Percentiles rank a stretch among this genome's conserved stretches.
These are phyloP conservation scores for Diplodia mutila DNA, from an alignment of 2,329 filamentous ascomycete genomes.

Conservation along the genomic window DNA sequence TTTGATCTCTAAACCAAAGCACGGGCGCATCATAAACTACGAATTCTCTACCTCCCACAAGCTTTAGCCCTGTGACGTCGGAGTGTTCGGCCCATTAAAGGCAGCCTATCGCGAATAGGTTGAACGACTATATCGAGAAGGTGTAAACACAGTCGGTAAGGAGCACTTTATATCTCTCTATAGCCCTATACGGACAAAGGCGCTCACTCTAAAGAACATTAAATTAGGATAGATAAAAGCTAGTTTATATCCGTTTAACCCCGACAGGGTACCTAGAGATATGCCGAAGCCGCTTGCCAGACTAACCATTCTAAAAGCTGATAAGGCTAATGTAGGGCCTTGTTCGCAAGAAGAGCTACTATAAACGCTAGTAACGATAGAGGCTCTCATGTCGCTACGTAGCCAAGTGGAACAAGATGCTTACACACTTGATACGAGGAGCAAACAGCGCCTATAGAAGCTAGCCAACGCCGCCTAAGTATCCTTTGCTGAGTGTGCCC, in stretches of 20 bases:
- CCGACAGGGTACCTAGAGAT: slow-evolving; percentile 37
- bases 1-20: slow-evolving; percentile 42
- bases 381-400: slow-evolving; percentile 30
- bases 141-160: slow-evolving; percentile 31
- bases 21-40: slow-evolving; percentile 36
- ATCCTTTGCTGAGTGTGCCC: slow-evolving; percentile 32
- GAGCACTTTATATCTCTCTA: slow-evolving; percentile 35
- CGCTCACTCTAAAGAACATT: slow-evolving; percentile 38
- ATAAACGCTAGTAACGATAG: slow-evolving; percentile 31
- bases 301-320: slow-evolving; percentile 28
- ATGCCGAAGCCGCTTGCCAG: slow-evolving; percentile 32
- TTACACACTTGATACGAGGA: slow-evolving; percentile 29
- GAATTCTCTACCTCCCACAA: slow-evolving; percentile 37
- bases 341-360: slow-evolving; percentile 33
- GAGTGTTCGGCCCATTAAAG: slow-evolving; percentile 32
- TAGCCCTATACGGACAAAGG: slow-evolving; percentile 31
- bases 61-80: slow-evolving; percentile 35
- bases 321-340: slow-evolving; percentile 28
- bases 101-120: slow-evolving; percentile 34
- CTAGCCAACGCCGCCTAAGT: slow-evolving; percentile 33
- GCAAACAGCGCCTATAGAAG: slow-evolving; percentile 31
- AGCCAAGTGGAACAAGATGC: slow-evolving; percentile 30
- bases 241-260: slow-evolving; percentile 38
- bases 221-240: slow-evolving; percentile 32
- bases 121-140: slow-evolving; percentile 31